Conservation (phyloP, 1,284 basidiomycete genomes). For the Filobasidium uniguttulatum region DNA sequence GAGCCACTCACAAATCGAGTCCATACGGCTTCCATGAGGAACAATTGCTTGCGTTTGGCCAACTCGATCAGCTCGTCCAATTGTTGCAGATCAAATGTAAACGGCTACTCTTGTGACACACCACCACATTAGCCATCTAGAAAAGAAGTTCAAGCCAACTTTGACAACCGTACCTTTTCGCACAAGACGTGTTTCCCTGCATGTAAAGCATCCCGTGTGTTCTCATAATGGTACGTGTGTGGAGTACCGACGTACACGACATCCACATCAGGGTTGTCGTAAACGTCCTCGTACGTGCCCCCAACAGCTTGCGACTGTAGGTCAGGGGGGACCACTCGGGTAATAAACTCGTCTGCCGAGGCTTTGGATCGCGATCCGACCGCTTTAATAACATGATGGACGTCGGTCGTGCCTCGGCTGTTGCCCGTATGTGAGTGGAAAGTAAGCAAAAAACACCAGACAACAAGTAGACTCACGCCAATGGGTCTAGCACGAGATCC, state of each 20-base stretch:
- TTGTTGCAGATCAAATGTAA: conserved; percentile 41
- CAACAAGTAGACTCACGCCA: conserved; percentile 19
- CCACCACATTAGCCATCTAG: conserved; percentile 47
- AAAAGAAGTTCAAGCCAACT: neutral
- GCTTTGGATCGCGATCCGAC: conserved; percentile 62
- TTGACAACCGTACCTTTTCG: conserved; percentile 45
- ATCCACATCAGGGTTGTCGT: conserved; percentile 60
- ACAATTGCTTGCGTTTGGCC: conserved; percentile 61
- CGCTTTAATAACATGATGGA: conserved; percentile 60
- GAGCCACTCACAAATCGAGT: conserved; percentile 25
- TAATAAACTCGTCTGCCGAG: conserved; percentile 60
- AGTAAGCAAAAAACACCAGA: conserved; percentile 22
- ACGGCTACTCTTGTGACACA: conserved; percentile 40
- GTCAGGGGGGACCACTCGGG: conserved; percentile 37
- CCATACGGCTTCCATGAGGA: conserved; percentile 62
- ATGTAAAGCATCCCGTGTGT: conserved; percentile 59
- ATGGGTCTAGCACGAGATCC: conserved; percentile 13
- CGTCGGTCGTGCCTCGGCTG: conserved; percentile 56
- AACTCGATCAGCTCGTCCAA: conserved; percentile 50
- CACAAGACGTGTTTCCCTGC: conserved; percentile 75
- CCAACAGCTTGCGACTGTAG: conserved; percentile 46
- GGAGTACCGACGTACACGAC: conserved; percentile 76
- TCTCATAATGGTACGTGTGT: conserved; percentile 68
- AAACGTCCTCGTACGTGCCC: conserved; percentile 65
- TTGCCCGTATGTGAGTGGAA: neutral